These are phyloP conservation scores for Sporothrix humicola DNA, from an alignment of 2,329 filamentous ascomycete species.

Conservation along the genomic window DNA sequence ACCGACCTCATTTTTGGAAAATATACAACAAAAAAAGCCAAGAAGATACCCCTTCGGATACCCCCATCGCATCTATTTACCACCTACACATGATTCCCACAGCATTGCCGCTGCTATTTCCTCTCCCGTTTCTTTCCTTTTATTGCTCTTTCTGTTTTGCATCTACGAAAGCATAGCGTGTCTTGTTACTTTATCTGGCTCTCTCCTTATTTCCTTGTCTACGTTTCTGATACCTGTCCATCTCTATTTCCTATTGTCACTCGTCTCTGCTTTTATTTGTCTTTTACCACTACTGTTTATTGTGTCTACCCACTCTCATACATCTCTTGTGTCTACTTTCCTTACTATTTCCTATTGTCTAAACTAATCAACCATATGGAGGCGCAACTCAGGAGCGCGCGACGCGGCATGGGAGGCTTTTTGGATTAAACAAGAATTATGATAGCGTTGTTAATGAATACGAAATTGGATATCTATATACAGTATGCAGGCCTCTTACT, in stretches of 20 bases:
- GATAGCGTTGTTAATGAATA: conserved; percentile 32
- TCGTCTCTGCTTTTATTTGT: too few species aligned
- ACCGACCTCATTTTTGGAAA: conserved; percentile 21
- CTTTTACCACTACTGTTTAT: background rate
- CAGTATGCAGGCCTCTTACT: background rate
- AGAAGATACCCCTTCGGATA: conserved; percentile 21
- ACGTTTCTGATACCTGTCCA: conserved; percentile 8
- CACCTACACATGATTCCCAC: conserved; percentile 21
- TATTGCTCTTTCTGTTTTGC: conserved; percentile 11
- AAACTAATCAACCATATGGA: conserved; percentile 22
- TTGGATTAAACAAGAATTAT: conserved; percentile 30
- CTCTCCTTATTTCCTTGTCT: conserved; percentile 9
- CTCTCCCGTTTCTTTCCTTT: background rate
- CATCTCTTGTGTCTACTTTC: conserved; percentile 23
- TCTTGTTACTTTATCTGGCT: conserved; percentile 14
- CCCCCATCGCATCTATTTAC: conserved; percentile 1
- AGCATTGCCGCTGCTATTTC: background rate
- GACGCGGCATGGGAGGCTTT: background rate
- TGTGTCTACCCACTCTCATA: background rate
- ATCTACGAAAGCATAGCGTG: conserved; percentile 38
- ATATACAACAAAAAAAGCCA: background rate
- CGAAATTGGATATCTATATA: conserved; percentile 31
- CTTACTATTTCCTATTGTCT: conserved; percentile 23
- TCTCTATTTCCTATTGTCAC: background rate
- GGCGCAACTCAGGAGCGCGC: conserved; percentile 2